Percentiles rank a stretch among this genome's conserved stretches.
Evolutionary conservation across 169 alveolate species (phyloP).

Genomic region (Eimeria praecox): DNA sequence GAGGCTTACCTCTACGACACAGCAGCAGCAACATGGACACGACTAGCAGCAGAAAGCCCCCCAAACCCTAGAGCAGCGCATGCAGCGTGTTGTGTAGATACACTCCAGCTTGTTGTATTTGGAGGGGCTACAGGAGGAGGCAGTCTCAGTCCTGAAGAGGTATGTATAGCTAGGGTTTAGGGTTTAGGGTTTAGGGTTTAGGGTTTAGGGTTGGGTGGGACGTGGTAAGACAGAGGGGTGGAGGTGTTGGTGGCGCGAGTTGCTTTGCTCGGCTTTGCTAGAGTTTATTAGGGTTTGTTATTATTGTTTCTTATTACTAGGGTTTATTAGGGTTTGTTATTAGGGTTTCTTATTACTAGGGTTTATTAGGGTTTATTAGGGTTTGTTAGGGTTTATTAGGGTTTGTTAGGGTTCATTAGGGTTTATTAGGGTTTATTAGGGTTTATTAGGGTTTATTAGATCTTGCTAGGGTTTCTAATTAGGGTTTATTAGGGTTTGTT

Average conservation of each 20-base stretch:
- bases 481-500: no score
- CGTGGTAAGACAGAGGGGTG: no score
- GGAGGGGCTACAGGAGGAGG: slow-evolving; percentile 99
- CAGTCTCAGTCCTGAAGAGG: slow-evolving; percentile 97
- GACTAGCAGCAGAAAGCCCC: slow-evolving; percentile 84
- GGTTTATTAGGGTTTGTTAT: no score
- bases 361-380: no score
- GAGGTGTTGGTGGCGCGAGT: no score
- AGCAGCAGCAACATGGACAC: slow-evolving; percentile 93
- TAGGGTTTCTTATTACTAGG: background rate
- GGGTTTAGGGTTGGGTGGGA: background rate
- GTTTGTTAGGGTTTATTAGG: no score
- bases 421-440: no score
- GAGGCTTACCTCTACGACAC: slow-evolving; percentile 96
- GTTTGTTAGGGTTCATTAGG: no score
- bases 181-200: background rate
- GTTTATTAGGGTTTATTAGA: no score
- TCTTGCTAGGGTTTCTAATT: no score
- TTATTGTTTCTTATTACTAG: background rate
- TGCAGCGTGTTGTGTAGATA: slow-evolving; percentile 99
- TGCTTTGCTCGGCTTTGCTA: no score
- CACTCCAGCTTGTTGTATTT: slow-evolving; percentile 96
- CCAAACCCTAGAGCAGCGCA: slow-evolving; percentile 99
- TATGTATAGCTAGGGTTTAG: background rate
- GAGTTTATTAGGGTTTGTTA: no score